A percentile compares a stretch with the other conserved stretches of the same genome.
Evolutionary conservation across 148 eudicot species (phyloP).

Genomic region (Persicaria tinctoria): DNA sequence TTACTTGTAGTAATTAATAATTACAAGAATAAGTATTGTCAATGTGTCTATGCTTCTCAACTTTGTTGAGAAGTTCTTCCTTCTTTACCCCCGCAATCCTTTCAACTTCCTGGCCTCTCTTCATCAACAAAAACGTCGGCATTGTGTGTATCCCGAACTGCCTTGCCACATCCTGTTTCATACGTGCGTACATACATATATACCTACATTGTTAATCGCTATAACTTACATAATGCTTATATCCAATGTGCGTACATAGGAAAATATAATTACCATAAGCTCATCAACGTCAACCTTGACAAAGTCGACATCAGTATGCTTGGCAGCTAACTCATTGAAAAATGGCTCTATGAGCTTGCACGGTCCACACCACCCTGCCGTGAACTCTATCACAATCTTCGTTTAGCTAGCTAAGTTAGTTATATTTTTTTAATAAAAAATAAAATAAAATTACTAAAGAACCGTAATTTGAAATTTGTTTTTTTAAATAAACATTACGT

Average conservation of each 20-base stretch:
- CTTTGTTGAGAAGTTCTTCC: conserved; percentile 41
- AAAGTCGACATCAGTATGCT: conserved; percentile 13
- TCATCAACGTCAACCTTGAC: conserved; percentile 20
- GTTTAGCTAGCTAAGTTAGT: background rate
- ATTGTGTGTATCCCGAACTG: conserved; percentile 40
- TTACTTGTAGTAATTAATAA: background rate
- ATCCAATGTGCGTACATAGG: background rate
- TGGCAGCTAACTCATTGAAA: conserved; percentile 9
- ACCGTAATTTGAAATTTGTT: too few relatives aligned
- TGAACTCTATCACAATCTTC: conserved; percentile 17
- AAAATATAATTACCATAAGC: background rate
- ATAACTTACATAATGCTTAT: background rate
- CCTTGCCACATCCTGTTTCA: conserved; percentile 36
- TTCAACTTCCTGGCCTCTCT: conserved; percentile 43
- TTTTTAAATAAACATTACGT: too few relatives aligned
- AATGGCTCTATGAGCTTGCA: conserved; percentile 15
- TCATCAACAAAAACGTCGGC: conserved; percentile 45
- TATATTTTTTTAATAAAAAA: background rate
- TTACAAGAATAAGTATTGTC: background rate
- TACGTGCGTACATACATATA: background rate
- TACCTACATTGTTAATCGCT: background rate
- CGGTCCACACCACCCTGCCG: conserved; percentile 19
- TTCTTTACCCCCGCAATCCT: conserved; percentile 38
- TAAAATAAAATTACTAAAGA: background rate
- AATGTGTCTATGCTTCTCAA: conserved; percentile 28